Evolutionary conservation across 129 eudicot genomes (phyloP).

Genomic region (carrot (Daucus carota)): DH1_v3.0 NC_030381.2:31122001-31122500

Average conservation of each 20-base stretch:
- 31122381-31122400: slow-evolving; percentile 1
- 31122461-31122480: neutral
- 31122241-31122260: neutral
- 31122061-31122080: no score
- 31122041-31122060: no score
- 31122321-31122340: neutral
- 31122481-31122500: neutral
- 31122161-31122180: neutral
- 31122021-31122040: neutral
- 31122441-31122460: neutral
- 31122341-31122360: neutral
- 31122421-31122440: neutral
- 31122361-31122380: neutral
- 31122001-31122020: neutral
- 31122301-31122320: neutral
- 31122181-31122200: neutral
- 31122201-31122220: neutral
- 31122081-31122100: neutral
- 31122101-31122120: neutral
- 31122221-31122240: neutral
- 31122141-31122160: neutral
- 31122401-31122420: neutral
- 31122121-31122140: neutral
- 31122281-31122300: neutral
- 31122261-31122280: neutral